Evolutionary conservation across 1,284 basidiomycete genomes (phyloP), one percentile per base, ranked within the genome.

Genomic region (Austroboletus niveus): DNA sequence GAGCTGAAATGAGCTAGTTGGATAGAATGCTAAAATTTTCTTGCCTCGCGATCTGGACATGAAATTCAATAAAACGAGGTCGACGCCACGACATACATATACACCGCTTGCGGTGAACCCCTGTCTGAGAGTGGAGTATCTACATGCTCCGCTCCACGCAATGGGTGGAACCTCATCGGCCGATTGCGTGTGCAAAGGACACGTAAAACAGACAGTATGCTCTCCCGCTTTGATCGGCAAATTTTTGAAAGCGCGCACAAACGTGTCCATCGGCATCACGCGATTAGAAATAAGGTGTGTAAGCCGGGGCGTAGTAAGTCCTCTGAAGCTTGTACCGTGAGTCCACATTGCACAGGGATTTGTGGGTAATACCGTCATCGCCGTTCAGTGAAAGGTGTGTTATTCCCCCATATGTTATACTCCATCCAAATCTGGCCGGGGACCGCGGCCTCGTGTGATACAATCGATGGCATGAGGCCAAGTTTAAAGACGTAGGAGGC

Each of bases 371-470:
- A 31, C 20, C 35, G 47, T 42, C 34, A 32, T 47, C 15, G 14
- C 38, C 39, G 35, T 40, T 45, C 45, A 30, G 46, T 51, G 30
- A 32, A 44, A 49, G 40, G 31, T n/a, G 20, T 29, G 43, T 43
- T 10, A 47, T 42, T 52, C 35, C 41, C 12, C 36, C 34, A 36
- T n/a, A 31, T 36, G 7, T 15, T 15, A 22, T 39, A 35, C 24
- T 32, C 11, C 10, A n/a, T n/a, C 27, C 30, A 22, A 30, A 41
- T 43, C 48, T 42, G 43, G 24, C 59, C 50, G 51, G 20, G 51
- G 53, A 0, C 53, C 61, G 59, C 60, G 60, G 63, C 61, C 59
- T 64, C 59, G 54, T 57, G 60, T 51, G 3, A 12, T 8, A 29
- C 32, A 24, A 49, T 32, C 42, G 45, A 55, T 51, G 11, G 20